Base-by-base conservation (phyloP, 1,284 basidiomycete species). In the Boletellus deceptivus region DNA sequence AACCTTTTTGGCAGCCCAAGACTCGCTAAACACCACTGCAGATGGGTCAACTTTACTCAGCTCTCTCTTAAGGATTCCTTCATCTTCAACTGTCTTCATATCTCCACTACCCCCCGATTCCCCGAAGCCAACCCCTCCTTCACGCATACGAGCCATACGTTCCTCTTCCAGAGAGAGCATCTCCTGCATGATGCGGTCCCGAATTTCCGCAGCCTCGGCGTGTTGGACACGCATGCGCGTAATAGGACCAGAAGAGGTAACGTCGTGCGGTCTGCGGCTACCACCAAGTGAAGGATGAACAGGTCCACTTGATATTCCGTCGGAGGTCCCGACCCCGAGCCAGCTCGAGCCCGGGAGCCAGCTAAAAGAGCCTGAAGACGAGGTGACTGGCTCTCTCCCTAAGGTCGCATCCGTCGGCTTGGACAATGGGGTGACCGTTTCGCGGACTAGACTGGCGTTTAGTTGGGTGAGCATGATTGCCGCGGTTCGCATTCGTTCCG, bases 381-480 rank as follows among this genome's bases (percentile, higher is more conserved):
- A 44, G 10, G 46, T 38, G 39, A 64, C 63, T 20, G 52, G 55
- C 4, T 17, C 36, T 51, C 40, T 7, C 20, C 40, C 53, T 3
- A 43, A 53, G 18, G 44, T 18, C 6, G 52, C 33, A 20, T 48
- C 48, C 5, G 59, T 70, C 3, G 77, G 69, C 22, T 62, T 59
- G 17, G 73, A 50, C 35, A 75, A 43, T 14, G 75, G 51, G 9
- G 70, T 68, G 0, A 69, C 55, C 22, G 74, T 69, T 53, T 83
- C 82, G 46, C 84, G 80, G 13, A 83, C 74, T 43, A 91, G 76
- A 54, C 84, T 94, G 1, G 92, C 86, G 60, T 95, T 98, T 39
- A 99, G 80, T 72, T 99, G 96, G 1, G 96, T 89, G 20, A 99
- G 84, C 96, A 99, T 98, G 61, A 99, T 88, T 4, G 97, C 96